A percentile compares a stretch with the other conserved stretches of the same genome.
phyloP scores from a whole-genome alignment of 495 filamentous ascomycete species.

The Antarctomyces pellizariae region DNA sequence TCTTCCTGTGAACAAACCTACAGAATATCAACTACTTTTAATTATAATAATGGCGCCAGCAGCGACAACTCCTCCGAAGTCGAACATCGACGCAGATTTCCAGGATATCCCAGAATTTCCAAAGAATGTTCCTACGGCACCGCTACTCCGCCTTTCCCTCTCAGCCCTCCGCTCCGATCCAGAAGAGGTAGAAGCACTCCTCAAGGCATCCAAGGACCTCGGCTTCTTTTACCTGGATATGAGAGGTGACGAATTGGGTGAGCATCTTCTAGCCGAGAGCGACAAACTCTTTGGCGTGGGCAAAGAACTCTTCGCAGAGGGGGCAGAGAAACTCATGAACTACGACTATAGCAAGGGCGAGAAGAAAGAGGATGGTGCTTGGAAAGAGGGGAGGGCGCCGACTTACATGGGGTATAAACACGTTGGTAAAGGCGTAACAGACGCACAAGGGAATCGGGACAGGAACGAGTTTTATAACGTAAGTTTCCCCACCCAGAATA shows the following conservation, averaged over 20 bases:
- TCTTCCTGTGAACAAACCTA: too few relatives aligned
- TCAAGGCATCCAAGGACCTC: constrained; percentile 24
- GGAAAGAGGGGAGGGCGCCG: background rate
- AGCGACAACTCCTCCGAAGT: too few relatives aligned
- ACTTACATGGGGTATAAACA: constrained; percentile 33
- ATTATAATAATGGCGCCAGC: too few relatives aligned
- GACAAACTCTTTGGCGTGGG: constrained; percentile 23
- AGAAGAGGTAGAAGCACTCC: constrained; percentile 21
- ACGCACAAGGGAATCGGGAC: constrained; percentile 28
- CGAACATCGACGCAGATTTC: too few relatives aligned
- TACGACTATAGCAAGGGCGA: constrained; percentile 20
- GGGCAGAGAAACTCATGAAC: constrained; percentile 26
- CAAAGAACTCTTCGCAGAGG: constrained; percentile 23
- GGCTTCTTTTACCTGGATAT: constrained; percentile 45
- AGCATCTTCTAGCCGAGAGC: constrained; percentile 19
- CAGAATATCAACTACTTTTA: too few relatives aligned
- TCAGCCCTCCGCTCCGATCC: constrained; percentile 19
- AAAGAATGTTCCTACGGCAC: constrained; percentile 25
- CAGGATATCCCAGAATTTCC: constrained; percentile 25
- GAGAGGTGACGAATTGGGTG: constrained; percentile 15
- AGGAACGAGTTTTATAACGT: constrained; percentile 44
- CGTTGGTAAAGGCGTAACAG: constrained; percentile 24
- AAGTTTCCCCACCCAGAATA: constrained; percentile 5
- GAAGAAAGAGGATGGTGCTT: background rate
- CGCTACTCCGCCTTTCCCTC: constrained; percentile 29